phyloP scores from a whole-genome alignment of 352 stramenopile genomes.

The Pythium dissimile region DNA sequence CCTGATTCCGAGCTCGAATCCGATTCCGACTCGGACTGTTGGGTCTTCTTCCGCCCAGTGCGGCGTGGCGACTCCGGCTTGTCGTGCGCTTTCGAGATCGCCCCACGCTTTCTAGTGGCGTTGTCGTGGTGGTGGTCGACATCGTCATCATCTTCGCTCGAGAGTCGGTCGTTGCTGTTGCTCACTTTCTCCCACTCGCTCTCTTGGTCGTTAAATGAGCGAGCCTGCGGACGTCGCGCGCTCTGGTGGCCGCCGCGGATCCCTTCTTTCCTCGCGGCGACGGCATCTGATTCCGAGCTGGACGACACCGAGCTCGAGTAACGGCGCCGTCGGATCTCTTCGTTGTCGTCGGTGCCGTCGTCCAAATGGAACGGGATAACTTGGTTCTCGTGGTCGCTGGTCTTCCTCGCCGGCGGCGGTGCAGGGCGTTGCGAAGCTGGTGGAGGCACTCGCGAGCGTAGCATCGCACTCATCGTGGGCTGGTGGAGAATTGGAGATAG shows the following conservation, averaged over 20 bases:
- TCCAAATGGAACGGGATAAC: conserved; percentile 58
- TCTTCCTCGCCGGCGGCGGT: not conserved
- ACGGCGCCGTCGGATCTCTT: conserved; percentile 32
- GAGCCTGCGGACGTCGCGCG: not conserved
- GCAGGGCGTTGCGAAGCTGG: not conserved
- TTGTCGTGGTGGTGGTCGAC: not conserved
- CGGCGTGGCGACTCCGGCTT: conserved; percentile 31
- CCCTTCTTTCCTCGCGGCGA: not conserved
- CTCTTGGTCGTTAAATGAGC: conserved; percentile 13
- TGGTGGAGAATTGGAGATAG: not conserved
- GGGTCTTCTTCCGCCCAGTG: conserved; percentile 32
- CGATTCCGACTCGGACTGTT: conserved; percentile 7
- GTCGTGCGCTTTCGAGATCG: too few relatives aligned
- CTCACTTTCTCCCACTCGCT: conserved; percentile 44
- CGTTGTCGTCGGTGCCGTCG: conserved; percentile 37
- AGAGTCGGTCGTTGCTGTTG: conserved; percentile 6
- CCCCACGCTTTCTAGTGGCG: too few relatives aligned
- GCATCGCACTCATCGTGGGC: not conserved
- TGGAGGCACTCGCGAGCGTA: not conserved
- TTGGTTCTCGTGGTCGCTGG: conserved; percentile 35
- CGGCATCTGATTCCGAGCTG: conserved; percentile 10
- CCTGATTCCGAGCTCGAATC: conserved; percentile 10
- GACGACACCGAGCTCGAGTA: conserved; percentile 30
- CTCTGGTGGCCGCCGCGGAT: not conserved
- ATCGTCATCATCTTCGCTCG: conserved; percentile 13